These are phyloP conservation scores for Podospora australis DNA, from an alignment of 495 filamentous ascomycete genomes.

Conservation along the genomic window DNA sequence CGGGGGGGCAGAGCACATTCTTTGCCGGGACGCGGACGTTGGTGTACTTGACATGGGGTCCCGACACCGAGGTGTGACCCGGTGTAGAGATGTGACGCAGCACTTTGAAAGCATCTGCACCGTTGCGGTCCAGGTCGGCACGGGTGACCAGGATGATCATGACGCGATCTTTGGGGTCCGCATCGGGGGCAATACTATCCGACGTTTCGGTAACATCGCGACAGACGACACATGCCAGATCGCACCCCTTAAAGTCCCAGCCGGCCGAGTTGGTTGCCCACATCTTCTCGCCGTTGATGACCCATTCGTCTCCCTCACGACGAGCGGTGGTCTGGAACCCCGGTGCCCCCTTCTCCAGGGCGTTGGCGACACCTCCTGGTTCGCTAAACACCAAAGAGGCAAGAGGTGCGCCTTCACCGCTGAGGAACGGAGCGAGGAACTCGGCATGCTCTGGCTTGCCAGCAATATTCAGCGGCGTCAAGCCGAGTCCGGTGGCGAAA, in stretches of 20 bases:
- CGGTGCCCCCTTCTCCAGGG: conserved; percentile 40
- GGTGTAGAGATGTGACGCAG: conserved; percentile 34
- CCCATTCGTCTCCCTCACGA: conserved; percentile 46
- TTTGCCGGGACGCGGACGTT: conserved; percentile 40
- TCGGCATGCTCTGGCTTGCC: conserved; percentile 35
- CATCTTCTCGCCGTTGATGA: conserved; percentile 52
- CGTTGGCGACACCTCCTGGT: conserved; percentile 47
- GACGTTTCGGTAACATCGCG: conserved; percentile 29
- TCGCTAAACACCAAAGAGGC: conserved; percentile 46
- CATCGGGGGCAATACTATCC: not conserved
- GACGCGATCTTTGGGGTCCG: conserved; percentile 32
- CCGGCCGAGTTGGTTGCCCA: conserved; percentile 52
- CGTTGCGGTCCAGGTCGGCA: conserved; percentile 38
- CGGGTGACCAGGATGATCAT: conserved; percentile 46
- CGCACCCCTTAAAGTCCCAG: conserved; percentile 48
- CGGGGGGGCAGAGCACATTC: conserved; percentile 41
- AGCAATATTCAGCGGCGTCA: conserved; percentile 42
- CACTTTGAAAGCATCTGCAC: conserved; percentile 32
- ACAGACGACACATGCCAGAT: conserved; percentile 49
- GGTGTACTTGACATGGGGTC: conserved; percentile 42
- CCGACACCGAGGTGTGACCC: conserved; percentile 42
- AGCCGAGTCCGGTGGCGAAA: conserved; percentile 44
- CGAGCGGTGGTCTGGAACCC: conserved; percentile 45
- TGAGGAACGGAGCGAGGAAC: conserved; percentile 46
- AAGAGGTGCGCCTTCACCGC: conserved; percentile 37